Percentiles rank a stretch among this genome's conserved stretches.
Evolutionary conservation across 78 protist species (phyloP).

Genomic region (Mastigamoeba balamuthi): DNA sequence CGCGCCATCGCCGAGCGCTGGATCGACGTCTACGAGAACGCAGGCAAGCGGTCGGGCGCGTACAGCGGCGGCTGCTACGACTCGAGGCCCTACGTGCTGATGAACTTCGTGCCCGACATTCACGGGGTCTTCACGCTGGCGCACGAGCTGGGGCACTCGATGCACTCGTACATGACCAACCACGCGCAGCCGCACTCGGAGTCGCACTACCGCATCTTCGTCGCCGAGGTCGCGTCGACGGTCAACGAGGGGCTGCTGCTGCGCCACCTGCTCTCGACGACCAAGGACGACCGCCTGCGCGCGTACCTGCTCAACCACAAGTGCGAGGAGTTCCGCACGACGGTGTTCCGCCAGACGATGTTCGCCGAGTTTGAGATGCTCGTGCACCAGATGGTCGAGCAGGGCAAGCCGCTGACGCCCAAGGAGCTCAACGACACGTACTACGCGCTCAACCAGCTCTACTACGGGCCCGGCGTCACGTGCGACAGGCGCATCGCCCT

Average conservation of each 20-base stretch:
- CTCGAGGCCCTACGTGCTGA: neutral
- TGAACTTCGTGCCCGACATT: neutral
- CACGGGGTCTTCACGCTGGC: slow-evolving; percentile 10
- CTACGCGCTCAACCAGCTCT: neutral
- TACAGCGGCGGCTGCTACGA: neutral
- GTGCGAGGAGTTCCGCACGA: slow-evolving; percentile 9
- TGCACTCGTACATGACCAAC: slow-evolving; percentile 3
- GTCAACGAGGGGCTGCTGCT: neutral
- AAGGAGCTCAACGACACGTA: neutral
- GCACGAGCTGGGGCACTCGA: slow-evolving; percentile 18
- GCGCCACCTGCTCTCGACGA: neutral
- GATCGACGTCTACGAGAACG: slow-evolving; percentile 2
- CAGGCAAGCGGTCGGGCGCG: slow-evolving; percentile 1
- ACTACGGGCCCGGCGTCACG: neutral
- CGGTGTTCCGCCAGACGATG: slow-evolving; percentile 8
- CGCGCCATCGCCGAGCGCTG: neutral
- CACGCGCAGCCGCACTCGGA: neutral
- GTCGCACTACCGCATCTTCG: neutral
- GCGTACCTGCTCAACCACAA: neutral
- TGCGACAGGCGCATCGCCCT: neutral
- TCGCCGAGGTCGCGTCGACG: neutral
- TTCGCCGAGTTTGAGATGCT: slow-evolving; percentile 16
- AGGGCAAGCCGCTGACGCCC: neutral
- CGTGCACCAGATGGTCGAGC: neutral
- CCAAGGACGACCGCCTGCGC: neutral